Conservation (phyloP, 495 filamentous ascomycete genomes). For the Aspergillus affinis region DNA sequence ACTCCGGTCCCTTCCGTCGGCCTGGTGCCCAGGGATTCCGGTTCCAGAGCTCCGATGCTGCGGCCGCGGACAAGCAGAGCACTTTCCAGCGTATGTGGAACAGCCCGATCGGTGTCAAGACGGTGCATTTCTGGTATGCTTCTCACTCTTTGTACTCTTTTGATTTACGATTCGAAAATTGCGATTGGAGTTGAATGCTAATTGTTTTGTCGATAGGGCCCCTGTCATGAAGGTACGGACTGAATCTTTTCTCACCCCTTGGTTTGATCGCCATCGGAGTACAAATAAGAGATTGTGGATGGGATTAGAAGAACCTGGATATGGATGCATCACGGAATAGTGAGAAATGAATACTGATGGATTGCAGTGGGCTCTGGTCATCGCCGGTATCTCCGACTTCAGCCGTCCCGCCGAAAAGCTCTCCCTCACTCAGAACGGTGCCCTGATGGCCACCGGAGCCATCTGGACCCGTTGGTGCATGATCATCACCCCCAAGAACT, state of each 20-base stretch:
- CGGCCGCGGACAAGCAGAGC: slow-evolving; percentile 52
- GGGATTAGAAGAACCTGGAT: too few species aligned
- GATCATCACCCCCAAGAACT: slow-evolving; percentile 90
- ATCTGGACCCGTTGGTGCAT: slow-evolving; percentile 99
- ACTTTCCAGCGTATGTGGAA: slow-evolving; percentile 76
- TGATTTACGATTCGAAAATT: background rate
- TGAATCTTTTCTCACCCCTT: slow-evolving; percentile 17
- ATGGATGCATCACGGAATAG: too few species aligned
- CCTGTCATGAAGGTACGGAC: slow-evolving; percentile 87
- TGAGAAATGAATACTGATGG: slow-evolving; percentile 6
- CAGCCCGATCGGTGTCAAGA: slow-evolving; percentile 86
- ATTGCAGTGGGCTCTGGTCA: slow-evolving; percentile 79
- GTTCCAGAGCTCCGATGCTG: slow-evolving; percentile 64
- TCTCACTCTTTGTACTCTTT: background rate
- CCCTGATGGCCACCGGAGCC: slow-evolving; percentile 81
- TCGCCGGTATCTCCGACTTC: slow-evolving; percentile 91
- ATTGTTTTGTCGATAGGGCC: slow-evolving; percentile 56
- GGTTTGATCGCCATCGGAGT: background rate
- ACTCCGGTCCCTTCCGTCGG: slow-evolving; percentile 52
- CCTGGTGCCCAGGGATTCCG: slow-evolving; percentile 55
- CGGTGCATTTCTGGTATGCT: slow-evolving; percentile 93
- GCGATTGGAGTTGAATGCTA: background rate
- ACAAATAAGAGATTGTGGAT: too few species aligned
- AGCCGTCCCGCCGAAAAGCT: slow-evolving; percentile 88
- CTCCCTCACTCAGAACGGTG: slow-evolving; percentile 85